Evolutionary conservation across 345 rosid genomes (phyloP).

Genomic region (Salix caprea): DNA sequence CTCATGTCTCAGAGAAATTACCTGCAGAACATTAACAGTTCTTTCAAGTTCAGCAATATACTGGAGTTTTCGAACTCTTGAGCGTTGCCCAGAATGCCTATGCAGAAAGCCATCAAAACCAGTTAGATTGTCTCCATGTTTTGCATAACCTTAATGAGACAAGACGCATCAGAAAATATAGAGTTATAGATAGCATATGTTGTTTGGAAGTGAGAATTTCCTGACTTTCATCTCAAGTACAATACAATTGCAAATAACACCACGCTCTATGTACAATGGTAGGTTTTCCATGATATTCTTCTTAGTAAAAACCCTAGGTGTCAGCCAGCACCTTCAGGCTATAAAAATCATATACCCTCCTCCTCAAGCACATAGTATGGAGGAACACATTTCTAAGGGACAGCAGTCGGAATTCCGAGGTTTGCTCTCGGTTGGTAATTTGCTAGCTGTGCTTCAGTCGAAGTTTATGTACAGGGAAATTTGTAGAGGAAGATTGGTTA

Average conservation of each 20-base stretch:
- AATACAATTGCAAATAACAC: not conserved
- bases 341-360: not conserved
- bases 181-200: not conserved
- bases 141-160: not conserved
- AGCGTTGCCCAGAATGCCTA: conserved; percentile 76
- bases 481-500: not conserved
- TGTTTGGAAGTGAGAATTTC: not conserved
- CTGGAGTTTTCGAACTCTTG: conserved; percentile 80
- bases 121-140: not conserved
- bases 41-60: conserved; percentile 80
- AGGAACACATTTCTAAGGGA: not conserved
- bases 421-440: not conserved
- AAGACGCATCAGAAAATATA: not conserved
- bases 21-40: conserved; percentile 62
- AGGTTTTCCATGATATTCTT: not conserved
- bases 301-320: not conserved
- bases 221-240: not conserved
- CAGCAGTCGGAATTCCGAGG: not conserved
- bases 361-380: not conserved
- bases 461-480: not conserved
- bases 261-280: not conserved
- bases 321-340: not conserved
- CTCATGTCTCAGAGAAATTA: conserved; percentile 18
- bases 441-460: not conserved
- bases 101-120: conserved; percentile 4